Evolutionary conservation across 2,329 filamentous ascomycete genomes (phyloP), one percentile per base, ranked within the genome.

Genomic region (Exophiala alcalophila): DNA sequence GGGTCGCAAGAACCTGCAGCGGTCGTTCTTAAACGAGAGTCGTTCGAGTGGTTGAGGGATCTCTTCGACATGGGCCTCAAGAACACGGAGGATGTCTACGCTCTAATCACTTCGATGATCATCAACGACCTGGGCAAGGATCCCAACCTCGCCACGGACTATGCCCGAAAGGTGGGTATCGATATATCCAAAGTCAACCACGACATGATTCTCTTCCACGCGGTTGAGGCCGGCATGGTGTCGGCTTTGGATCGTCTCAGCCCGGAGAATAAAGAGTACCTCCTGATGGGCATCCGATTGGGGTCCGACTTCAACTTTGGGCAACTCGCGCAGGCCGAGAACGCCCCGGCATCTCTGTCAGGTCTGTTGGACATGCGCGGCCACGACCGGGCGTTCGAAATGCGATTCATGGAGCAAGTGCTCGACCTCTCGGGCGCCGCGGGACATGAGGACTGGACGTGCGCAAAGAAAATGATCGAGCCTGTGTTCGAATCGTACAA

Each of bases 51-150:
- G 40, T 44, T 66, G 9, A 45, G 44, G 7, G 5, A 44, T 9
- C 42, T 59, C 20, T 59, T 59, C 20, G 18, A 24, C 5, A 26
- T 38, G 2, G 40, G 42, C 9, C 33, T 61, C 4, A 18, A 28
- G 12, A 43, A 19, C 5, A 25, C 51, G 5, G 44, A 46, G 11
- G 52, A 63, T 32, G 34, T 62, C 15, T 58, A 59, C 27, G 52
- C 59, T 1, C 52, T 67, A 9, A 52, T 67, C 18, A 57, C 57
- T 6, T 58, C 61, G 5, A 59, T 65, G 37, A 41, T 63, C 4
- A 57, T 65, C 32, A 64, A 66, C 33, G 64, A 67, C 42, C 52
- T 67, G 7, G 64, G 65, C 19, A 68, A 66, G 39, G 62, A 66
- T 16, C 48, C 59, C 2, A 19, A 50, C 16, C 57, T 67, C 2